Evolutionary conservation across 257 asterid genomes (phyloP).

Genomic region (Asclepias syriaca): DNA sequence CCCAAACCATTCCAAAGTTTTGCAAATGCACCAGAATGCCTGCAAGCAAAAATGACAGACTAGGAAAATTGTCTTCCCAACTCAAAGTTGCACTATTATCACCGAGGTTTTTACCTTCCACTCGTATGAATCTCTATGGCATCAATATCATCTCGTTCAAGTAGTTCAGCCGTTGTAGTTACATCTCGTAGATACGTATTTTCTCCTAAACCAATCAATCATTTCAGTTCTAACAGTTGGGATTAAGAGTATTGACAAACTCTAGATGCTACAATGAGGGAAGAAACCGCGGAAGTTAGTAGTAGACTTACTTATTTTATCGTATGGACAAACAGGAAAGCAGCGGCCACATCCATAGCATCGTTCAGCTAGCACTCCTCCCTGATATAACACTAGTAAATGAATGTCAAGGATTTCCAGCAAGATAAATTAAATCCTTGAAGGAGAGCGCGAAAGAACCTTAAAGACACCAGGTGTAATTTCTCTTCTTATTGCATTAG

Average conservation of each 20-base stretch:
- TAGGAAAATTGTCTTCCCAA: conserved; percentile 10
- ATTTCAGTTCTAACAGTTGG: background rate
- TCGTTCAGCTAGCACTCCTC: conserved; percentile 74
- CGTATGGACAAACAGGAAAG: conserved; percentile 84
- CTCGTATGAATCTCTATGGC: conserved; percentile 89
- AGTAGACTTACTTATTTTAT: conserved; percentile 60
- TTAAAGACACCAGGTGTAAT: conserved; percentile 35
- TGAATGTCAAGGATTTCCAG: background rate
- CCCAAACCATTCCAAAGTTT: conserved; percentile 78
- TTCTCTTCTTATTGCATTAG: conserved; percentile 57
- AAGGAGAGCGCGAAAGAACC: conserved; percentile 29
- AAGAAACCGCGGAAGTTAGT: background rate
- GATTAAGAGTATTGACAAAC: background rate
- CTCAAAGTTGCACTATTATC: background rate
- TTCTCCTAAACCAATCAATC: conserved; percentile 43
- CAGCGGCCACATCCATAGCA: conserved; percentile 99
- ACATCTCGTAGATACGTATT: conserved; percentile 60
- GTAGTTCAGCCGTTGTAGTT: conserved; percentile 70
- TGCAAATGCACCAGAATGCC: conserved; percentile 46
- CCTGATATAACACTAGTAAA: conserved; percentile 29
- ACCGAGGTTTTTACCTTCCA: conserved; percentile 57
- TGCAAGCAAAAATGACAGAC: conserved; percentile 22
- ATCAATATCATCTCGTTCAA: conserved; percentile 52
- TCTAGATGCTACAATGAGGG: background rate
- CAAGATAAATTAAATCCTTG: conserved; percentile 3